Base-by-base conservation (phyloP, 192 early-diverging fungal genomes). In the Phlyctochytrium arcticum region DNA sequence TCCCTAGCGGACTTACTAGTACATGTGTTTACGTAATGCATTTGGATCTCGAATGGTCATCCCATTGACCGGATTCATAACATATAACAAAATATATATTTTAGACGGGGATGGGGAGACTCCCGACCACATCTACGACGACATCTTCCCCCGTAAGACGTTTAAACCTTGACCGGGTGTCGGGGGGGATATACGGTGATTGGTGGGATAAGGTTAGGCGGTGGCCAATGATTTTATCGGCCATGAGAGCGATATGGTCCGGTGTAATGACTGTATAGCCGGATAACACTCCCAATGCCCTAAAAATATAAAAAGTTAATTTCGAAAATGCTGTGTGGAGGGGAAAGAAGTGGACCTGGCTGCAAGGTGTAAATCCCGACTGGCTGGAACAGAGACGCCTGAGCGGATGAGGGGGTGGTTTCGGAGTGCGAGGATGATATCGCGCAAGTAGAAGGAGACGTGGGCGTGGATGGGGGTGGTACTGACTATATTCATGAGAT, bases 171-270 rank as follows among this genome's bases (percentile, higher is more conserved):
- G 19, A 36, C 6, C 54, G 34, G 10, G 44, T 33, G 9, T 57
- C 54, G 12, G 36, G 51, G 21, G 64, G 31, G n/a, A 47, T 54
- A 24, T 57, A 57, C 37, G 36, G 15, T 24, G 62, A 54, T 12
- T 24, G 37, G 21, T 36, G 37, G 9, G 42, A 36, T 5, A 51
- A 23, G 23, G 32, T 33, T 33, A 66, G 27, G 9, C 64, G 64
- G 51, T 66, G 64, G 17, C 26, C 64, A 21, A 66, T 24, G 3
- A 66, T 46, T 36, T 66, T 66, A 37, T 66, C 64, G 10, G 42
- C 53, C 37, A 66, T 57, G 23, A 57, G 4, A 17, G 54, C 19
- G 23, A 66, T 46, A 32, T 66, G 64, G 29, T 66, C 64, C 23
- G 64, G 64, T 5, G 42, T 66, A 6, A 66, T 42, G 8, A 34